These are phyloP conservation scores for Emmonsiellopsis sp. DNA, from an alignment of 2,329 filamentous ascomycete species.

Conservation along the genomic window DNA sequence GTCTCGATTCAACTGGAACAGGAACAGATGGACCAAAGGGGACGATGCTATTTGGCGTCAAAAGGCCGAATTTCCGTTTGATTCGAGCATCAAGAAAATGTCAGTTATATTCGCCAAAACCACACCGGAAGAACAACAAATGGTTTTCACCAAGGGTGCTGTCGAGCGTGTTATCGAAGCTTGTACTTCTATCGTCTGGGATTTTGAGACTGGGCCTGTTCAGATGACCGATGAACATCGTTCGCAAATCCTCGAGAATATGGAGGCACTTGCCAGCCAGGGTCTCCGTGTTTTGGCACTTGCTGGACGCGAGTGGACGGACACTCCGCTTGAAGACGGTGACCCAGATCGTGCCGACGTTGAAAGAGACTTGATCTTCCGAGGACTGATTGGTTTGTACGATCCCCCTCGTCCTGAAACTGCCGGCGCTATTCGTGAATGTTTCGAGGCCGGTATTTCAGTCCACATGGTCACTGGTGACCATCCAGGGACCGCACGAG, in stretches of 20 bases:
- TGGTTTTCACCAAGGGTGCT: constrained; percentile 30
- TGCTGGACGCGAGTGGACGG: constrained; percentile 40
- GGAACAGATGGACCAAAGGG: constrained; percentile 43
- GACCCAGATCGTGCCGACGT: constrained; percentile 51
- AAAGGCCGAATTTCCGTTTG: constrained; percentile 62
- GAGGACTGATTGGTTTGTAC: constrained; percentile 78
- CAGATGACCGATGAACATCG: constrained; percentile 47
- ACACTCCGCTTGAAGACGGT: constrained; percentile 23
- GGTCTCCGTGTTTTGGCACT: constrained; percentile 62
- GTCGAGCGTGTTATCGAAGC: constrained; percentile 60
- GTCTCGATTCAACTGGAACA: constrained; percentile 57
- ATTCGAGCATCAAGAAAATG: constrained; percentile 69
- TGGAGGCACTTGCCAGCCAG: constrained; percentile 58
- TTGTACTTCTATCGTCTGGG: constrained; percentile 46
- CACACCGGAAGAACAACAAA: constrained; percentile 17
- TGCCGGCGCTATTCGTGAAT: constrained; percentile 60
- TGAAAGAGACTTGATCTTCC: constrained; percentile 61
- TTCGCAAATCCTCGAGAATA: constrained; percentile 53
- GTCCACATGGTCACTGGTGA: constrained; percentile 83
- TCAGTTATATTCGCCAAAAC: constrained; percentile 53
- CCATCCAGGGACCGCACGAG: constrained; percentile 67
- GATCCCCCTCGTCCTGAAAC: constrained; percentile 79
- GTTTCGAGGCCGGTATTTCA: constrained; percentile 63
- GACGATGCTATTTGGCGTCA: constrained; percentile 47
- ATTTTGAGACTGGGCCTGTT: constrained; percentile 30